Conservation (phyloP, 331 rosid species). For the Quercus tomentella region DNA sequence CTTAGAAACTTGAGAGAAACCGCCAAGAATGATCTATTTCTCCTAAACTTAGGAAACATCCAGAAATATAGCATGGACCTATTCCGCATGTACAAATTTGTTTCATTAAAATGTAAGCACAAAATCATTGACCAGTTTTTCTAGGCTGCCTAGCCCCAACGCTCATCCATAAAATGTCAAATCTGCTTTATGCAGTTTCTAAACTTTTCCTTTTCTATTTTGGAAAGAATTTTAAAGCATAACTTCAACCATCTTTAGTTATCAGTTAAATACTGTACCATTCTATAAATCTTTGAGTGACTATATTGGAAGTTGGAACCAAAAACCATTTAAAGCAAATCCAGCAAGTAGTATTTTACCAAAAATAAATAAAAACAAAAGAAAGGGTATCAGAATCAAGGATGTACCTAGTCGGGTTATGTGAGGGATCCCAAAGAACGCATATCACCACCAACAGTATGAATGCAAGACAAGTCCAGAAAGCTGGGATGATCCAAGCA, state of each 20-base stretch:
- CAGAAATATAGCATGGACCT: too few relatives aligned
- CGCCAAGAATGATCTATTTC: not conserved
- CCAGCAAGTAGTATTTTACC: not conserved
- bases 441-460: constrained; percentile 56
- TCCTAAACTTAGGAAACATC: not conserved
- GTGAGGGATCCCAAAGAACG: constrained; percentile 76
- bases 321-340: not conserved
- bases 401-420: constrained; percentile 65
- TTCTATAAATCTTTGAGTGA: not conserved
- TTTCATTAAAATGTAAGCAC: not conserved
- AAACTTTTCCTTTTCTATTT: not conserved
- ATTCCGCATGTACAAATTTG: too few relatives aligned
- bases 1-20: not conserved
- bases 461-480: constrained; percentile 75
- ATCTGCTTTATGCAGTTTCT: not conserved
- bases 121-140: not conserved
- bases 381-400: not conserved
- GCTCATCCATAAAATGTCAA: not conserved
- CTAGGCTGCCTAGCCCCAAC: not conserved
- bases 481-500: constrained; percentile 82
- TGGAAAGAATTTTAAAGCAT: not conserved
- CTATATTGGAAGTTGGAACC: not conserved
- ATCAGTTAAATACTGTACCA: not conserved
- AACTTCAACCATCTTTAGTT: too few relatives aligned
- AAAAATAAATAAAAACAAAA: not conserved